phyloP scores from a whole-genome alignment of 306 rosid genomes.

The Casuarina equisetifolia region DNA sequence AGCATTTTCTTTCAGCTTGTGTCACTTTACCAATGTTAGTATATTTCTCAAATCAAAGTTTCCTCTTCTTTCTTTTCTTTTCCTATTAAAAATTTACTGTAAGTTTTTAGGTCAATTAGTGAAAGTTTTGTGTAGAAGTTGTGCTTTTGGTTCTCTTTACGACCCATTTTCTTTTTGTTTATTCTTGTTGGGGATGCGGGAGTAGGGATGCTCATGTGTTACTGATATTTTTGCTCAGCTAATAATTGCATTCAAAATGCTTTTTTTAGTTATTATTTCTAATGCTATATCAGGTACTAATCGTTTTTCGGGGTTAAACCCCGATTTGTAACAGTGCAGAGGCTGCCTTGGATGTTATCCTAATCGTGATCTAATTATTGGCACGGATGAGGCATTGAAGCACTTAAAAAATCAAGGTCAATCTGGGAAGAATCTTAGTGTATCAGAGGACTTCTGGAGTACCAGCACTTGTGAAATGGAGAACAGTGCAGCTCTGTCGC shows the following conservation, averaged over 20 bases:
- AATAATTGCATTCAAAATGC: neutral
- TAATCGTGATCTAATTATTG: slow-evolving; percentile 33
- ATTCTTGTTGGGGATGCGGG: neutral
- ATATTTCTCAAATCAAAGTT: neutral
- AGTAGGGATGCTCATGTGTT: neutral
- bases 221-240: neutral
- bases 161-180: neutral
- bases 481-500: slow-evolving; percentile 48
- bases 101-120: neutral
- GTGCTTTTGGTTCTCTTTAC: neutral
- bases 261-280: slow-evolving; percentile 6
- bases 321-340: slow-evolving; percentile 87
- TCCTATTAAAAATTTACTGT: neutral
- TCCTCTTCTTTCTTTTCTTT: neutral
- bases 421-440: slow-evolving; percentile 41
- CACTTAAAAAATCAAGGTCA: slow-evolving; percentile 45
- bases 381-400: slow-evolving; percentile 48
- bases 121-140: neutral
- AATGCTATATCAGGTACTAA: slow-evolving; percentile 34
- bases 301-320: slow-evolving; percentile 52
- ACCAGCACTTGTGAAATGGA: slow-evolving; percentile 69
- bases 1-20: neutral
- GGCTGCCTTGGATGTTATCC: slow-evolving; percentile 75
- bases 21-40: neutral
- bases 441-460: slow-evolving; percentile 71